These are phyloP conservation scores for Balamuthia mandrillaris DNA, from an alignment of 208 protist species.

Conservation along the genomic window DNA sequence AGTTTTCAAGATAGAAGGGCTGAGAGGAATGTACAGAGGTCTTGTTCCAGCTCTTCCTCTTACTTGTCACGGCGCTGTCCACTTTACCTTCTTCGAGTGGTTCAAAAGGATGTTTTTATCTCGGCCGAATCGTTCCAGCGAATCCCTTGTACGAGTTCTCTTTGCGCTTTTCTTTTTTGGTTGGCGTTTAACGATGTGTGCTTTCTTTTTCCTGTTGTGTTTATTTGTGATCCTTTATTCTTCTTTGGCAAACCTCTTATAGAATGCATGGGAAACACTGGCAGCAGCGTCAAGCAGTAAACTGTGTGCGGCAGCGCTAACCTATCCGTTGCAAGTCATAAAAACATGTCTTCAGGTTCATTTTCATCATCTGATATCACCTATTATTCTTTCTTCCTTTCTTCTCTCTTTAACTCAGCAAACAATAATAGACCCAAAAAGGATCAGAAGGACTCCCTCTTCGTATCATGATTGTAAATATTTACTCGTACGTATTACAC, in stretches of 20 bases:
- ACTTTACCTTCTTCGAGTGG: background rate
- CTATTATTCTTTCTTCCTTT: too few species aligned
- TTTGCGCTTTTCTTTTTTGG: background rate
- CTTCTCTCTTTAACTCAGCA: too few species aligned
- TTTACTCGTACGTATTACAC: too few species aligned
- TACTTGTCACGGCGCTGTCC: background rate
- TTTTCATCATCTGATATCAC: too few species aligned
- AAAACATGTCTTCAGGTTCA: conserved; percentile 18
- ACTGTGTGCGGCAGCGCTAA: background rate
- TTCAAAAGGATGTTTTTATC: background rate
- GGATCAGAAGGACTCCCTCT: too few species aligned
- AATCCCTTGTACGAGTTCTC: background rate
- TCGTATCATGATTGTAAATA: too few species aligned
- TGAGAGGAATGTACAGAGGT: background rate
- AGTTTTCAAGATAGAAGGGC: background rate
- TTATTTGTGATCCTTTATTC: background rate
- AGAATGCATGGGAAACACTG: conserved; percentile 2
- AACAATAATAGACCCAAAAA: too few species aligned
- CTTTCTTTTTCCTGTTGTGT: background rate
- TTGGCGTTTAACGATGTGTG: background rate
- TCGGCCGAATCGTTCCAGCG: background rate
- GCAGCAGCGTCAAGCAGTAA: background rate
- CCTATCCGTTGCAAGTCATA: conserved; percentile 14
- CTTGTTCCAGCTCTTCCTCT: background rate
- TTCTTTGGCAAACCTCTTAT: too few species aligned